These are phyloP conservation scores for Sporisorium scitamineum DNA, from an alignment of 1,284 basidiomycete species.

Conservation along the genomic window DNA sequence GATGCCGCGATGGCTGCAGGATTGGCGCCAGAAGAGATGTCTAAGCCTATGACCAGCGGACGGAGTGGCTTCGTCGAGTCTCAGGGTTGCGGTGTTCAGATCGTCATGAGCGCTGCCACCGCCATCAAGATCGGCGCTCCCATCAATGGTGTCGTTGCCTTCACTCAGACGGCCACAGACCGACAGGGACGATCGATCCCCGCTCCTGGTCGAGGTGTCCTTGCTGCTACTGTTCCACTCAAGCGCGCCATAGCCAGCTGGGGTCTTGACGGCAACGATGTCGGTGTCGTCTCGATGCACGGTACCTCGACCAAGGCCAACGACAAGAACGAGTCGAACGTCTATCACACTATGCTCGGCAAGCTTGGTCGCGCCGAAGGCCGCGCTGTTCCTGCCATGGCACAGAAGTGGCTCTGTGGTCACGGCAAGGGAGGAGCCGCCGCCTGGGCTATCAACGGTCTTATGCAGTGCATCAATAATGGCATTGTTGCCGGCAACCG, in stretches of 20 bases:
- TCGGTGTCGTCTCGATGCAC: slow-evolving; percentile 84
- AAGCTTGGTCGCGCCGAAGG: slow-evolving; percentile 83
- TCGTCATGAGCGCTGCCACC: slow-evolving; percentile 95
- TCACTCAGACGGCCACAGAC: slow-evolving; percentile 92
- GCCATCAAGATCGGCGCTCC: slow-evolving; percentile 92
- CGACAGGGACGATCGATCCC: slow-evolving; percentile 95
- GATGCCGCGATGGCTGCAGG: slow-evolving; percentile 87
- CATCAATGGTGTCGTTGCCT: slow-evolving; percentile 91
- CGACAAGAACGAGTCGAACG: slow-evolving; percentile 96
- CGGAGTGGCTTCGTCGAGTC: slow-evolving; percentile 82
- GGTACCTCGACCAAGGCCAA: slow-evolving; percentile 97
- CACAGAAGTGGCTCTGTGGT: slow-evolving; percentile 83
- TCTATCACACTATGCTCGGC: slow-evolving; percentile 89
- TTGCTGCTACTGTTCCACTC: slow-evolving; percentile 74
- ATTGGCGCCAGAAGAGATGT: slow-evolving; percentile 96
- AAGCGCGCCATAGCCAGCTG: slow-evolving; percentile 94
- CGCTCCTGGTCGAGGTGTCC: slow-evolving; percentile 62
- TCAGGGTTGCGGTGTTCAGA: slow-evolving; percentile 96
- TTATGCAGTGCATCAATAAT: slow-evolving; percentile 85
- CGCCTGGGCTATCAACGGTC: slow-evolving; percentile 95
- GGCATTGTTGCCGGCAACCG: slow-evolving; percentile 95
- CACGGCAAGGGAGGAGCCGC: slow-evolving; percentile 74
- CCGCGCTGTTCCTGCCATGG: slow-evolving; percentile 84
- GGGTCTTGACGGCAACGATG: slow-evolving; percentile 91
- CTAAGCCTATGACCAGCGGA: slow-evolving; percentile 93